Evolutionary conservation across 169 alveolate species (phyloP), one percentile per base, ranked within the genome.

Genomic region (Plasmodium gaboni): DNA sequence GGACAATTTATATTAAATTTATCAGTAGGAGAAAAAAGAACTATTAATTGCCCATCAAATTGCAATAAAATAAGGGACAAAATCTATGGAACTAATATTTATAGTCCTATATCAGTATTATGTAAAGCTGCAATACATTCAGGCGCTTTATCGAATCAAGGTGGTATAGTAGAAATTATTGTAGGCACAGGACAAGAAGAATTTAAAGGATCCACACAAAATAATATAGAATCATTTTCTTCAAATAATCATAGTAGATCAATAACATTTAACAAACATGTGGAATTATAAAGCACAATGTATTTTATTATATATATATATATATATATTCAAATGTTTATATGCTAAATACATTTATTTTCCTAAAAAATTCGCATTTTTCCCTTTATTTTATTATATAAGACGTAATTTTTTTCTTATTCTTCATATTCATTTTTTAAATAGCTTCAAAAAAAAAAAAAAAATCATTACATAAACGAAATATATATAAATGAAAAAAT

Each of bases 51-150:
- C 72, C 96, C 98, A 24, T 92, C 97, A 17, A 95, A 96, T 61
- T 95, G 98, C 90, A 93, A 96, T 50, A 53, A 85, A 76, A 78
- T 72, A 44, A 64, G 92, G 8, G 78, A 94, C 22, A 57, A 68
- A 51, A 96, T 88, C 15, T 93, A 64, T 57, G 96, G 95, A 13
- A 74, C 95, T 80, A 95, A 93, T 60, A 67, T 94, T 48, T 96
- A 96, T 83, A 93, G 97, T 69, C 97, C 98, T 48, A 92, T 92
- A 61, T 94, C 97, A 61, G 88, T 97, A 48, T 92, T 96, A 24
- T 96, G 98, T 88, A 96, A 96, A 73, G 97, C 98, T 12, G 98
- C 98, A 12, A 90, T 96, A 44, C 95, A 94, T 72, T 46, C 95
- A 19, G 96, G 96, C 17, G 95, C 67, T 38, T 89, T 90, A 15